A percentile compares a stretch with the other conserved stretches of the same genome.
Evolutionary conservation across 352 stramenopile species (phyloP).

Genomic region (Elongisporangium senticosum): DNA sequence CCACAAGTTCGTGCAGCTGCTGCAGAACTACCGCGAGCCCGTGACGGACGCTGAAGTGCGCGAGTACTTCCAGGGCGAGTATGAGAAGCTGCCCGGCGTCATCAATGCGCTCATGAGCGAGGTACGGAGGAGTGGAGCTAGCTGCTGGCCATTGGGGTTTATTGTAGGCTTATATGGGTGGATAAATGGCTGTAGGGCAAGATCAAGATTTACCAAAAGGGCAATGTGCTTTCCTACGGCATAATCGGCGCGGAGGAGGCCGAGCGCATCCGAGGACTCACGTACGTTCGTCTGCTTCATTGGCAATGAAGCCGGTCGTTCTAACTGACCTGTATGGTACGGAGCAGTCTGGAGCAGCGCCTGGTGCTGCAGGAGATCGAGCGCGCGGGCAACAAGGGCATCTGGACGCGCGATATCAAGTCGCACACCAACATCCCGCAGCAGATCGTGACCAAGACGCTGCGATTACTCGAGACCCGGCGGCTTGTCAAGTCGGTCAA

Average conservation of each 20-base stretch:
- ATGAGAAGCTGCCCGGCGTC: conserved; percentile 73
- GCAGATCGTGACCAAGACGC: conserved; percentile 97
- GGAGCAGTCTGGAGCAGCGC: conserved; percentile 72
- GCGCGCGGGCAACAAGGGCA: conserved; percentile 94
- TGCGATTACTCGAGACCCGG: conserved; percentile 95
- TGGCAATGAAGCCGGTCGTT: too few species aligned
- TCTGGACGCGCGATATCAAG: conserved; percentile 99
- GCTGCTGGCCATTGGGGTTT: background rate
- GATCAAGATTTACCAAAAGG: conserved; percentile 89
- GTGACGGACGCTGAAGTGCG: conserved; percentile 77
- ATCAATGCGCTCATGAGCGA: conserved; percentile 85
- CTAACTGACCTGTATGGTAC: conserved; percentile 16
- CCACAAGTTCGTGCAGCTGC: conserved; percentile 67
- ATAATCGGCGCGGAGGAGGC: conserved; percentile 79
- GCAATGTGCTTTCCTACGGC: conserved; percentile 78
- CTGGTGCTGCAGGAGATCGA: conserved; percentile 94
- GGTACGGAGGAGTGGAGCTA: conserved; percentile 14
- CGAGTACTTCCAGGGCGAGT: conserved; percentile 78
- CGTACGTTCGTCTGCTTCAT: conserved; percentile 59
- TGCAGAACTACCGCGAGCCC: conserved; percentile 76
- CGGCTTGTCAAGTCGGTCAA: conserved; percentile 99
- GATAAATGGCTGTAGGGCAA: conserved; percentile 33
- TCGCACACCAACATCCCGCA: conserved; percentile 96
- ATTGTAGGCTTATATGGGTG: background rate
- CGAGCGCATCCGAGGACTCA: conserved; percentile 79